Percentiles rank a stretch among this genome's conserved stretches.
phyloP scores from a whole-genome alignment of 208 protist genomes.

The Leishmania tarentolae region DNA sequence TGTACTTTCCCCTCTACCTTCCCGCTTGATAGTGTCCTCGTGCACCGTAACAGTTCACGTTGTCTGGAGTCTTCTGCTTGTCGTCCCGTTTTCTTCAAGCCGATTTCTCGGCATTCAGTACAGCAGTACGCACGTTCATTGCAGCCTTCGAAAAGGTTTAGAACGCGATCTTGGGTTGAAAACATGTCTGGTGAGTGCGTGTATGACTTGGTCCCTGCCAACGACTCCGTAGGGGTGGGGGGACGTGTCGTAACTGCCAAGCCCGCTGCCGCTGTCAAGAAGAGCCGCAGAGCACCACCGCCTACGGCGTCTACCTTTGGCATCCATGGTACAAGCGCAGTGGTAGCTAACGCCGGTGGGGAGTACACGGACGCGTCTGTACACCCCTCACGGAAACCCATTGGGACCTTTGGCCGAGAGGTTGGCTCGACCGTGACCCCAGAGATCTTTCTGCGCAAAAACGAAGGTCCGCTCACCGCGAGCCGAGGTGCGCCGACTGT shows the following conservation, averaged over 20 bases:
- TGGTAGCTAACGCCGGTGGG: constrained; percentile 81
- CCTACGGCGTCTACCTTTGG: constrained; percentile 89
- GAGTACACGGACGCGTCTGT: constrained; percentile 78
- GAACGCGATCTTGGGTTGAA: no score
- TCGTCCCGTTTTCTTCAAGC: background rate
- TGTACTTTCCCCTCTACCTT: background rate
- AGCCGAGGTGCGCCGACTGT: constrained; percentile 81
- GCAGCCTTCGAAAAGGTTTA: background rate
- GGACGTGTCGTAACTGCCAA: background rate
- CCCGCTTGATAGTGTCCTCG: background rate
- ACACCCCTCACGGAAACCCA: constrained; percentile 81
- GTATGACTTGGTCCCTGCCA: constrained; percentile 76
- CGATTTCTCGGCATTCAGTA: background rate
- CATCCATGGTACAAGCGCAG: constrained; percentile 85
- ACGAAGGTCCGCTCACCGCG: constrained; percentile 69
- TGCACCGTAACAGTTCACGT: background rate
- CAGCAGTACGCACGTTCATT: constrained; percentile 7
- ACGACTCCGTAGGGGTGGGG: constrained; percentile 12
- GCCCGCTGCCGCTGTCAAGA: constrained; percentile 29
- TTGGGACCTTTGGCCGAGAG: constrained; percentile 78
- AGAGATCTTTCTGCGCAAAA: constrained; percentile 77
- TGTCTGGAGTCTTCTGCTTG: background rate
- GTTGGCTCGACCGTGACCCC: constrained; percentile 65
- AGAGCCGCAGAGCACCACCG: constrained; percentile 50
- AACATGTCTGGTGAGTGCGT: constrained; percentile 90